phyloP scores from a whole-genome alignment of 768 basidiomycete species.

The Boletus vermiculosoides region DNA sequence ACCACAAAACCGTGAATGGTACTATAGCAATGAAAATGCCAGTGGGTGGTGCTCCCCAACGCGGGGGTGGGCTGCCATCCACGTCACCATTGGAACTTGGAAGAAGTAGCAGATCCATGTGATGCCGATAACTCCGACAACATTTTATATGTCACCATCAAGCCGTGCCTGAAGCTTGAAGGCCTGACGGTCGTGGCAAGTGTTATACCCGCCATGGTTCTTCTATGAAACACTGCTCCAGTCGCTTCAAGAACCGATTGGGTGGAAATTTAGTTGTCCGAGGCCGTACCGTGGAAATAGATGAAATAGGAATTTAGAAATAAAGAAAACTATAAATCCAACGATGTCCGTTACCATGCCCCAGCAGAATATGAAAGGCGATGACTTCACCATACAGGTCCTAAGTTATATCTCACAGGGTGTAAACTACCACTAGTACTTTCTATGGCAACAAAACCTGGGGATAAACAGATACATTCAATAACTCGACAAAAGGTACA shows the following conservation, averaged over 20 bases:
- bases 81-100: too few species aligned
- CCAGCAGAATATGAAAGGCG: background rate
- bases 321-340: constrained; percentile 23
- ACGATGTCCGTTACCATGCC: constrained; percentile 15
- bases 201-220: background rate
- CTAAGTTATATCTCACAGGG: background rate
- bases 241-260: background rate
- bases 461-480: background rate
- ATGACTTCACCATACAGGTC: constrained; percentile 9
- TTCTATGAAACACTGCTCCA: background rate
- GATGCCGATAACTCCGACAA: background rate
- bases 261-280: background rate
- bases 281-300: background rate
- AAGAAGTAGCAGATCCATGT: background rate
- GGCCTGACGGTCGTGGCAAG: background rate
- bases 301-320: constrained; percentile 24
- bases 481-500: background rate
- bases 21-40: background rate
- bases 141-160: background rate
- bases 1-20: background rate
- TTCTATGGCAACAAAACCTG: constrained; percentile 29
- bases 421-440: background rate
- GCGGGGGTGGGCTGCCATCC: too few species aligned
- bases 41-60: too few species aligned
- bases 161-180: too few species aligned